phyloP scores from a whole-genome alignment of 2,329 filamentous ascomycete genomes.

The Sporothrix pseudoabietina region DNA sequence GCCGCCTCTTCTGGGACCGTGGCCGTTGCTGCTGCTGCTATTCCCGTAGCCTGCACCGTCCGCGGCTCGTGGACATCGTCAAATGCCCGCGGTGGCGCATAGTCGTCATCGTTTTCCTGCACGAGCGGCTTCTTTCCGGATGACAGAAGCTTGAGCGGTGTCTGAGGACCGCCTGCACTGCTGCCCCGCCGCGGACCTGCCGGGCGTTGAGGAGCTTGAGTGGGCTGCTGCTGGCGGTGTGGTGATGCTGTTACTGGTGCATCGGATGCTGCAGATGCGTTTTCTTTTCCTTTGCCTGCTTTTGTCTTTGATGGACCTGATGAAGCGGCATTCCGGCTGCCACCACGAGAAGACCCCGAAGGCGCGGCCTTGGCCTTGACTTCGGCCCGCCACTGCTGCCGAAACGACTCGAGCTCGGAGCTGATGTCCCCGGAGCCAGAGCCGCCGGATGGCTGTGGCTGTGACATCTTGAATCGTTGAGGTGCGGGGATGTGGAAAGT shows the following conservation, averaged over 20 bases:
- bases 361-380: constrained; percentile 53
- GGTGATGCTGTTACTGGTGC: not conserved
- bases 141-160: constrained; percentile 31
- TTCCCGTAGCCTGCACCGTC: constrained; percentile 11
- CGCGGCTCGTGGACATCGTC: constrained; percentile 39
- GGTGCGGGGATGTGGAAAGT: not conserved
- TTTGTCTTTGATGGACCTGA: not conserved
- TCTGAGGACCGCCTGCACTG: constrained; percentile 31
- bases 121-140: constrained; percentile 36
- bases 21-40: not conserved
- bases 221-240: not conserved
- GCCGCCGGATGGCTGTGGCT: constrained; percentile 11
- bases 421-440: constrained; percentile 45
- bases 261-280: not conserved
- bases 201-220: not conserved
- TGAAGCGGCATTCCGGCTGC: constrained; percentile 26
- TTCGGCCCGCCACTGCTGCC: constrained; percentile 83
- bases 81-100: constrained; percentile 42
- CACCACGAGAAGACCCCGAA: constrained; percentile 24
- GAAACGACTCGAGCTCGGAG: constrained; percentile 82
- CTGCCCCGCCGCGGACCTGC: constrained; percentile 18
- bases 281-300: not conserved
- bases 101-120: constrained; percentile 45
- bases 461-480: constrained; percentile 23
- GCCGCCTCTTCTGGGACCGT: constrained; percentile 33